Conservation (phyloP, 495 filamentous ascomycete species). For the Terfezia claveryi region DNA sequence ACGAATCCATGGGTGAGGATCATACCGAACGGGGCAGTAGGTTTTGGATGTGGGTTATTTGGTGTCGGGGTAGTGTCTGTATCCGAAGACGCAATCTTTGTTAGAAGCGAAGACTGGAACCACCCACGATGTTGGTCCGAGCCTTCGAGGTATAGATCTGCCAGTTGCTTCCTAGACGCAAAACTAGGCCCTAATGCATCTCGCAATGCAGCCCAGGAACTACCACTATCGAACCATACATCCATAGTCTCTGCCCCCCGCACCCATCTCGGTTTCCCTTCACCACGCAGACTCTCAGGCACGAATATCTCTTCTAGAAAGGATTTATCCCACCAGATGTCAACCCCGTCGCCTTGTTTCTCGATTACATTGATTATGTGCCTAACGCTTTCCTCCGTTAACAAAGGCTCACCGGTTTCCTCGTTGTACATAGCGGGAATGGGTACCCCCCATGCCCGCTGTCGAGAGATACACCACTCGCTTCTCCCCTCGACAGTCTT, state of each 20-base stretch:
- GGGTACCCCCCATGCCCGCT: slow-evolving; percentile 88
- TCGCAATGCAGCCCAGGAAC: slow-evolving; percentile 48
- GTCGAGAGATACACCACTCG: slow-evolving; percentile 98
- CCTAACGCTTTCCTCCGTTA: slow-evolving; percentile 55
- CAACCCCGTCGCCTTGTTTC: slow-evolving; percentile 52
- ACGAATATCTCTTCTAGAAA: slow-evolving; percentile 31
- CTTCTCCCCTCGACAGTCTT: slow-evolving; percentile 68
- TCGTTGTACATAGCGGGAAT: slow-evolving; percentile 73
- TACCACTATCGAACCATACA: slow-evolving; percentile 98
- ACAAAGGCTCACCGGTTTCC: slow-evolving; percentile 41
- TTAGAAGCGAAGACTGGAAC: slow-evolving; percentile 98
- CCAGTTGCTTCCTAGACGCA: slow-evolving; percentile 28
- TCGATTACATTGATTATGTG: slow-evolving; percentile 68
- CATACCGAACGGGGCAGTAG: slow-evolving; percentile 48
- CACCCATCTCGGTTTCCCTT: slow-evolving; percentile 18
- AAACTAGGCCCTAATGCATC: neutral
- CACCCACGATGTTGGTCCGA: slow-evolving; percentile 91
- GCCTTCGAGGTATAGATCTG: slow-evolving; percentile 84
- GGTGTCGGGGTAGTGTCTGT: neutral
- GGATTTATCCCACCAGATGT: slow-evolving; percentile 83
- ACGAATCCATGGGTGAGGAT: slow-evolving; percentile 92
- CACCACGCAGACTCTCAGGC: neutral
- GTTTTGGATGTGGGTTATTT: slow-evolving; percentile 11
- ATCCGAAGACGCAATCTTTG: slow-evolving; percentile 36
- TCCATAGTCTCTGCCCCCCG: slow-evolving; percentile 94